Conservation (phyloP, 768 basidiomycete genomes). For the Russula sp. region DNA sequence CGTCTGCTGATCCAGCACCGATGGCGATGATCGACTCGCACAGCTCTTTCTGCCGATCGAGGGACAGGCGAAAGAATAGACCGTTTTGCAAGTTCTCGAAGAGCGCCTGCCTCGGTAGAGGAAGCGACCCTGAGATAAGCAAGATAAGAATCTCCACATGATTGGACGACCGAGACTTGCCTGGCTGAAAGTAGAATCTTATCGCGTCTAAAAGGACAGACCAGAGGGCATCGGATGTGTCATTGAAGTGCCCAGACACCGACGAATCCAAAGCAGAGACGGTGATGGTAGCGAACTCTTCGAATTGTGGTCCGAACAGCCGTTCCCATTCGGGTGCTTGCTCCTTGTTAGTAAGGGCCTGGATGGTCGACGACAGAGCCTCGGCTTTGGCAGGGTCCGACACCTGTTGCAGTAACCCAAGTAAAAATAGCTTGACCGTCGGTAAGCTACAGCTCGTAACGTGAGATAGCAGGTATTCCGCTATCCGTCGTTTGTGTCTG, state of each 20-base stretch:
- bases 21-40: conserved; percentile 52
- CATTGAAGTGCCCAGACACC: conserved; percentile 41
- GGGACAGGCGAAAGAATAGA: conserved; percentile 48
- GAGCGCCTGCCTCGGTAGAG: conserved; percentile 37
- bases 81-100: conserved; percentile 44
- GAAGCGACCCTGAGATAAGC: conserved; percentile 35
- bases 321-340: neutral
- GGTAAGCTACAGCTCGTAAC: conserved; percentile 50
- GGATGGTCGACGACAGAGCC: conserved; percentile 55
- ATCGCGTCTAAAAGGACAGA: conserved; percentile 41
- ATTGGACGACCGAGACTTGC: conserved; percentile 29
- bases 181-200: conserved; percentile 40
- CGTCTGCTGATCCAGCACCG: conserved; percentile 41
- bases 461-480: conserved; percentile 80
- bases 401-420: conserved; percentile 44
- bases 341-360: conserved; percentile 31
- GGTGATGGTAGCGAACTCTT: conserved; percentile 31
- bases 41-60: conserved; percentile 50
- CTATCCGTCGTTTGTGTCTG: conserved; percentile 65
- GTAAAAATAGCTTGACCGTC: conserved; percentile 45
- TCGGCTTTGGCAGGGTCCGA: conserved; percentile 46
- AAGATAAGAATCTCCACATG: conserved; percentile 9
- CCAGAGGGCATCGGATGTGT: conserved; percentile 44
- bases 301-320: conserved; percentile 37
- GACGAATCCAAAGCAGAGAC: conserved; percentile 50